Conservation (phyloP, 352 stramenopile genomes). For the Phytophthora chlamydospora region DNA sequence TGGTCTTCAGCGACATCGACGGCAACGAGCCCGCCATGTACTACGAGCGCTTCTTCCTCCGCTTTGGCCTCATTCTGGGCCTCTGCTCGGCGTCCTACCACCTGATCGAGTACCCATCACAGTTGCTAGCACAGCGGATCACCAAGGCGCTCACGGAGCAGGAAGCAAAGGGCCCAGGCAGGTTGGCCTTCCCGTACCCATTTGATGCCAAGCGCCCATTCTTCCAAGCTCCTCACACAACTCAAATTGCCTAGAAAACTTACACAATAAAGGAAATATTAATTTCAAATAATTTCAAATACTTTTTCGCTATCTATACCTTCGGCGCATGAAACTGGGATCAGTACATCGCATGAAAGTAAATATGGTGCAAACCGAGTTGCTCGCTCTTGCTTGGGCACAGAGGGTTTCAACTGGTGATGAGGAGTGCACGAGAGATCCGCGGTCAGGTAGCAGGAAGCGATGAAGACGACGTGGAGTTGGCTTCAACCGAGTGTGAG, state of each 20-base stretch:
- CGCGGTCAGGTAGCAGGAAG: slow-evolving; percentile 2
- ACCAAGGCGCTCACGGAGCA: slow-evolving; percentile 26
- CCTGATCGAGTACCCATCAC: slow-evolving; percentile 55
- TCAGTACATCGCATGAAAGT: slow-evolving; percentile 18
- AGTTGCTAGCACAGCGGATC: slow-evolving; percentile 45
- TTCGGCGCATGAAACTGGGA: neutral
- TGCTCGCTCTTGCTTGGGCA: neutral
- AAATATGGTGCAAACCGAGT: slow-evolving; percentile 2
- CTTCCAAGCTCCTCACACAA: slow-evolving; percentile 8
- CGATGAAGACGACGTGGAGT: slow-evolving; percentile 17
- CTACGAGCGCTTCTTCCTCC: slow-evolving; percentile 40
- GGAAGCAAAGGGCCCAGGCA: slow-evolving; percentile 20
- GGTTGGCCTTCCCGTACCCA: neutral
- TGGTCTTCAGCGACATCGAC: slow-evolving; percentile 41
- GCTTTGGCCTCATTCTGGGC: slow-evolving; percentile 38
- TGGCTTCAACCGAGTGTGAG: slow-evolving; percentile 30
- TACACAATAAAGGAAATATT: slow-evolving; percentile 18
- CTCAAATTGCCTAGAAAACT: slow-evolving; percentile 27
- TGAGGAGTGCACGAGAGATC: slow-evolving; percentile 19
- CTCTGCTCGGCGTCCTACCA: slow-evolving; percentile 46
- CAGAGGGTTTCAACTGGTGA: slow-evolving; percentile 9
- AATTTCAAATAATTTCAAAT: neutral
- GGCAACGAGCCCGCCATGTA: slow-evolving; percentile 27
- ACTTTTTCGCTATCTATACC: slow-evolving; percentile 10
- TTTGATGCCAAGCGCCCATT: slow-evolving; percentile 24